Evolutionary conservation across 768 basidiomycete species (phyloP).

Genomic region (Suillus fuscotomentosus): DNA sequence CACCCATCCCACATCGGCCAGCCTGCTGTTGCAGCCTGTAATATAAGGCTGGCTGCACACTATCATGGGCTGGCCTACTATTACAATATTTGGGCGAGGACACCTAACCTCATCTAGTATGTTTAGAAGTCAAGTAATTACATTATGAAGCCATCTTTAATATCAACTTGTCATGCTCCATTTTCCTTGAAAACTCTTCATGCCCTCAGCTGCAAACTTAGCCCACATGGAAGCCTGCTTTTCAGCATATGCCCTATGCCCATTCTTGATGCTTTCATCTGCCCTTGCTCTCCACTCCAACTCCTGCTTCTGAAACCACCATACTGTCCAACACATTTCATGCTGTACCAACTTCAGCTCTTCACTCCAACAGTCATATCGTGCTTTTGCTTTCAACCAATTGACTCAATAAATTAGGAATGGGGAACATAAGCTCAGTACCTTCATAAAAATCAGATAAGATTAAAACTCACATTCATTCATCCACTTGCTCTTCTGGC

Average conservation of each 20-base stretch:
- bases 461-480: too few species aligned
- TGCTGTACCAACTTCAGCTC: slow-evolving; percentile 14
- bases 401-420: slow-evolving; percentile 2
- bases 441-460: too few species aligned
- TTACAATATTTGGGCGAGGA: too few species aligned
- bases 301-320: slow-evolving; percentile 10
- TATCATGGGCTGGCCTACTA: too few species aligned
- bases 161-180: too few species aligned
- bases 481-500: too few species aligned
- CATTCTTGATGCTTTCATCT: not conserved
- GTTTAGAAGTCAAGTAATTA: too few species aligned
- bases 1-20: too few species aligned
- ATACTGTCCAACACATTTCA: slow-evolving; percentile 20
- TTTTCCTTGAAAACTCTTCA: not conserved
- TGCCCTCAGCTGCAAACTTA: not conserved
- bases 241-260: not conserved
- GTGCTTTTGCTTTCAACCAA: slow-evolving; percentile 16
- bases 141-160: too few species aligned
- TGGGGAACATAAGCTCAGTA: not conserved
- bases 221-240: not conserved
- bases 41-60: too few species aligned
- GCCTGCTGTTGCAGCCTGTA: too few species aligned
- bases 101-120: too few species aligned
- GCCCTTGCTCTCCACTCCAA: not conserved
- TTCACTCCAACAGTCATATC: slow-evolving; percentile 16